Conservation (phyloP, 106 monocot genomes). For the Apostasia shenzhenica region DNA sequence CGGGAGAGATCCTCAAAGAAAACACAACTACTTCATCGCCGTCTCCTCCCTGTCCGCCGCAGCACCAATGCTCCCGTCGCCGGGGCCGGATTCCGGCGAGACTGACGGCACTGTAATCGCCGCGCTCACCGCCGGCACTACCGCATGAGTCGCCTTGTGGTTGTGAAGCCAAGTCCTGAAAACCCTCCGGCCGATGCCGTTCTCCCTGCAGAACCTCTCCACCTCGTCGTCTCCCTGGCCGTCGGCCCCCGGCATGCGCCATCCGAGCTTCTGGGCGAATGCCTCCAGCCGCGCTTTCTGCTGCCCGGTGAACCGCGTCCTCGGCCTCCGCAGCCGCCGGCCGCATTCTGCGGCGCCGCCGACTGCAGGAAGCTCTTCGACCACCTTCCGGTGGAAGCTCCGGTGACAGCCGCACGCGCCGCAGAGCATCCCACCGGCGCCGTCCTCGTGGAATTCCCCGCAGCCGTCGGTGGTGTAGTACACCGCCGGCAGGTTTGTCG, state of each 20-base stretch:
- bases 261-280: constrained; percentile 67
- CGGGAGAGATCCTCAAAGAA: no score
- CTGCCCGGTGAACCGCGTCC: constrained; percentile 57
- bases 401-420: not conserved
- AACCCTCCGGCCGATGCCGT: constrained; percentile 42
- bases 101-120: no score
- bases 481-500: no score
- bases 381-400: not conserved
- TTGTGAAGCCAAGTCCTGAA: constrained; percentile 74
- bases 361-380: not conserved
- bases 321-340: constrained; percentile 22
- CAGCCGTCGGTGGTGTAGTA: not conserved
- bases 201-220: constrained; percentile 45
- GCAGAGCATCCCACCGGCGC: not conserved
- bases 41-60: no score
- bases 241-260: constrained; percentile 33
- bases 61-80: no score
- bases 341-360: not conserved
- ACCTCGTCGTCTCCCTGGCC: constrained; percentile 33
- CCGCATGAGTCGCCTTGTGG: constrained; percentile 1
- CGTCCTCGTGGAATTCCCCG: not conserved
- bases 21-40: no score
- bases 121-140: no score
- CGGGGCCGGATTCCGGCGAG: no score
- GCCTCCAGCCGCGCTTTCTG: constrained; percentile 56